Evolutionary conservation across 345 rosid genomes (phyloP).

Genomic region (Odontarrhena argentea): DNA sequence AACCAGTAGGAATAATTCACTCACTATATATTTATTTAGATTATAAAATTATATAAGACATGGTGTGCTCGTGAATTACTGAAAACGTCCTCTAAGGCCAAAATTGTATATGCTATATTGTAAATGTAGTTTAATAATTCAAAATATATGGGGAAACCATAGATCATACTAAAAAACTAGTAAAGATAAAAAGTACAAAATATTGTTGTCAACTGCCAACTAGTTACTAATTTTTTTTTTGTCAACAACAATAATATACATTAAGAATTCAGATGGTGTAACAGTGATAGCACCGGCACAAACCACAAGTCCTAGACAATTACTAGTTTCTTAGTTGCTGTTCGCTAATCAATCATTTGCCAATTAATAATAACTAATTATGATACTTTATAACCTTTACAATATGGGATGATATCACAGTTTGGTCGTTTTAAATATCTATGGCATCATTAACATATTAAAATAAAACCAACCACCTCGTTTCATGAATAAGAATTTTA

Average conservation of each 20-base stretch:
- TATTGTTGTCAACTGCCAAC: neutral
- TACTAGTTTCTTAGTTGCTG: neutral
- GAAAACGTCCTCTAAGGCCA: conserved; percentile 14
- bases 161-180: neutral
- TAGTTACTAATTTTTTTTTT: neutral
- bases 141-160: too few relatives aligned
- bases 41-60: neutral
- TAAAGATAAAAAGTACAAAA: too few relatives aligned
- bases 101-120: neutral
- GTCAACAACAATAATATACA: too few relatives aligned
- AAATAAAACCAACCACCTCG: neutral
- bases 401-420: too few relatives aligned
- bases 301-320: too few relatives aligned
- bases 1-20: conserved; percentile 23
- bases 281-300: too few relatives aligned
- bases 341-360: neutral
- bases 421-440: too few relatives aligned
- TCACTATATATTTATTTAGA: neutral
- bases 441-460: neutral
- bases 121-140: too few relatives aligned
- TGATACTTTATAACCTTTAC: too few relatives aligned
- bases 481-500: neutral
- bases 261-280: too few relatives aligned
- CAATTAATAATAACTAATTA: too few relatives aligned
- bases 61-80: neutral